Evolutionary conservation across 352 stramenopile species (phyloP), one percentile per base, ranked within the genome.

Genomic region (Phytopythium kandeliae): DNA sequence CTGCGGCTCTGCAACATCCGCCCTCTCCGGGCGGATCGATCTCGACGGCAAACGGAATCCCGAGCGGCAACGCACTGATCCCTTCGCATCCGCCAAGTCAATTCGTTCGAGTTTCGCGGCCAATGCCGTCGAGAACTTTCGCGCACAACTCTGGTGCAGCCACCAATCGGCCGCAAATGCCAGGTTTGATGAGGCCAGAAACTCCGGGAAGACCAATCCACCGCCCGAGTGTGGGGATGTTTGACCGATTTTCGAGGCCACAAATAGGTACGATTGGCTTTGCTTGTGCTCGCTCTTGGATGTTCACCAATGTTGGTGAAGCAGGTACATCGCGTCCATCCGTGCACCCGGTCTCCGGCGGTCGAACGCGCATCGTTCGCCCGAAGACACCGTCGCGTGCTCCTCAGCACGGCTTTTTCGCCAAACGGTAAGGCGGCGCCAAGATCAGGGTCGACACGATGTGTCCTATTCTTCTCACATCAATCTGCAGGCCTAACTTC

Each of bases 341-440:
- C 1, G 47, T 82, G 26, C 76, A 86, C 37, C 58, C 65, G 31
- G 57, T 89, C 0, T 60, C 65, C 13, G 62, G 48, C 10, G 47
- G 63, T 44, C 71, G 75, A 57, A 72, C 68, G 48, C 73, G 74
- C 3, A 81, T 89, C 10, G 41, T 86, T 49, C 71, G 77, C 42
- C 80, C 77, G 16, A 91, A 89, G 53, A 91, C 77, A 2, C 80
- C 80, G n/a, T 28, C 86, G 4, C 77, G 89, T 54, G 50, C 68
- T 9, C 74, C 77, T 28, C 80, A 91, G 43, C 63, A 78, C 42
- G 65, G 73, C 40, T 86, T 87, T 42, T 48, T 88, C 19, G 67
- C 77, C 9, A 87, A 83, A 48, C 64, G 79, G 79, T 90, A 66
- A 21, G 21, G 2, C 34, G 47, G 5, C 25, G 2, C 21, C 0